Base-by-base conservation (phyloP, 805 yeast species). In the Suhomyces sp. region DNA sequence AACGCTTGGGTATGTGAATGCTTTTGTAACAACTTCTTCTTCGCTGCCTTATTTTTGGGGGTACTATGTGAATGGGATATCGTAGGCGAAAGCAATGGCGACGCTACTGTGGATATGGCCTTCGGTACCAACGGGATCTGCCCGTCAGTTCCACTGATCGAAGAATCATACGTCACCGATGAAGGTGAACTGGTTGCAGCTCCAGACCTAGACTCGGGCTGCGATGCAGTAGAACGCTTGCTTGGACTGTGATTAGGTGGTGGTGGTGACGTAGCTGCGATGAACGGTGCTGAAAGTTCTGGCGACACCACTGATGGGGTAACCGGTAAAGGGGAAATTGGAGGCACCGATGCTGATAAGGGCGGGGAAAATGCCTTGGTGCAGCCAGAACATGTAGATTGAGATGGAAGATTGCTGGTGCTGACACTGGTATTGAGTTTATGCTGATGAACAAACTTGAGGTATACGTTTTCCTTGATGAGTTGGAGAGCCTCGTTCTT, bases 401-500 rank as follows among this genome's bases (percentile, higher is more conserved):
- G 28, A 6, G 10, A 12, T 7, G 9, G 30, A 14, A 27, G 19
- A 10, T 16, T 9, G 10, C 6, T 6, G 13, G 13, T 9, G 26
- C 26, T n/a, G 26, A 10, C 16, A 5, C 18, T 6, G 10, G 11
- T 18, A 6, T 19, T n/a, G 14, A 12, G 4, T 10, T 15, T 31
- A 13, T 17, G 22, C 15, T 31, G 25, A 16, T 31, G 16, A 12
- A 31, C 20, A 24, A 38, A 44, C n/a, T 44, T 35, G 21, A 31
- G 22, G 41, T 58, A 65, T 7, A 53, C 67, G 33, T 65, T 65
- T 38, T 64, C 71, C 33, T 56, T 53, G 26, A 65, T 43, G 10
- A 65, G 40, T 32, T 52, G 63, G 21, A 60, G 39, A 15, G 58
- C 56, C 36, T 65, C 70, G 15, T 44, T 35, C 33, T 60, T 56